phyloP scores from a whole-genome alignment of 352 stramenopile genomes.

The Globisporangium emineosum region DNA sequence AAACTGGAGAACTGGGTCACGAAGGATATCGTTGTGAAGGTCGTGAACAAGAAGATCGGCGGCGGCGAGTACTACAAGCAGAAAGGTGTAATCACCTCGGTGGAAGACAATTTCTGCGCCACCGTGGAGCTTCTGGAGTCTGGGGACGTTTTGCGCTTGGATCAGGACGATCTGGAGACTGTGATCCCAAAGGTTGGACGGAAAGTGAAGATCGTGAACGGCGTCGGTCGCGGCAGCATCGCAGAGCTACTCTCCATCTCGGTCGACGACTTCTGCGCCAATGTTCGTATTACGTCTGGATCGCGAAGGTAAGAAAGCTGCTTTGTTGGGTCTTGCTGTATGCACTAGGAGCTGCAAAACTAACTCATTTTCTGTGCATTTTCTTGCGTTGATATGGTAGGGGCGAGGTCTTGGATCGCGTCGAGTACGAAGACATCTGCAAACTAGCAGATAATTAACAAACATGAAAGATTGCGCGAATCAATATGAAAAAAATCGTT shows the following conservation, averaged over 20 bases:
- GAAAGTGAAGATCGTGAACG: conserved; percentile 78
- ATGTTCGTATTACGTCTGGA: conserved; percentile 61
- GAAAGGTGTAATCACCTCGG: conserved; percentile 74
- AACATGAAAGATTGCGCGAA: not conserved
- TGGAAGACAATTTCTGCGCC: conserved; percentile 81
- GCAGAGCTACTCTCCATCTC: conserved; percentile 73
- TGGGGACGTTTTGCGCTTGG: conserved; percentile 74
- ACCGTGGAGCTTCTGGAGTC: conserved; percentile 82
- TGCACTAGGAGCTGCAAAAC: not conserved
- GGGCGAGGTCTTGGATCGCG: conserved; percentile 57
- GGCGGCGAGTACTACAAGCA: conserved; percentile 88
- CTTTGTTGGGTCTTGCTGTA: not conserved
- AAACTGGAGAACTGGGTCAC: conserved; percentile 90
- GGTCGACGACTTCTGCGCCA: conserved; percentile 63
- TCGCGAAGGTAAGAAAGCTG: conserved; percentile 44
- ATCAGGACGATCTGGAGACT: conserved; percentile 89
- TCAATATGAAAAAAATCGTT: conserved; percentile 1
- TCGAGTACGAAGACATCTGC: conserved; percentile 87
- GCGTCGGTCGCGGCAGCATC: conserved; percentile 45
- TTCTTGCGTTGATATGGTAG: conserved; percentile 21
- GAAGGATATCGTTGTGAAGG: conserved; percentile 91
- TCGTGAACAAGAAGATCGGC: conserved; percentile 92
- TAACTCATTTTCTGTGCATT: conserved; percentile 3
- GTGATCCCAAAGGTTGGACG: conserved; percentile 77
- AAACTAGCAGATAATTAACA: conserved; percentile 47